Base-by-base conservation (phyloP, 176 grass and related monocot species). In the Cenchrus purpureus region DNA sequence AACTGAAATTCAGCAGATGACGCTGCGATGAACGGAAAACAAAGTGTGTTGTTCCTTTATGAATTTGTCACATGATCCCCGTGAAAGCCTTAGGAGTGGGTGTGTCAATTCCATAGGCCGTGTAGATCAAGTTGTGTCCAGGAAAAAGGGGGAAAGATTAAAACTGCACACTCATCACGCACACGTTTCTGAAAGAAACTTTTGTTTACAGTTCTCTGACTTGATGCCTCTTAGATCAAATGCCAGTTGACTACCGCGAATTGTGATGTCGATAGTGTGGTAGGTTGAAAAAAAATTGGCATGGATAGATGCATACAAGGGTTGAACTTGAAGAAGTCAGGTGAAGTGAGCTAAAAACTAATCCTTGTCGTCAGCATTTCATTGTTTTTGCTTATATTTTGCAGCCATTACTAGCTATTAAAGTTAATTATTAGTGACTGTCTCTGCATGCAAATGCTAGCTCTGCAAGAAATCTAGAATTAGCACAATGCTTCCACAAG, bases 71-170 rank as follows among this genome's bases (percentile, higher is more conserved):
- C 53, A 79, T 74, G 80, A 79, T 87, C 44, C 68, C 16, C 80
- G 54, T 79, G 80, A 75, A 87, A 79, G 11, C 42, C 8, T 79
- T 16, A 74, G 84, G 73, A 13, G 88, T 77, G 87, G 88, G 79
- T 62, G 17, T 50, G 89, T 87, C 88, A 83, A 90, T 90, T 87
- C 67, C 65, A 29, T 4, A n/a, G 50, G 11, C 50, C 66, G 29
- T 77, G 65, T 42, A 17, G 71, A 86, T 86, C 11, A 55, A 73
- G 42, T 69, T 85, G 52, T 58, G 71, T 46, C 40, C 66, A 67
- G 60, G 67, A 46, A 71, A 82, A 83, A 19, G 11, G 14, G 4
- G 28, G 25, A 11, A 49, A 71, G 73, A 54, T 74, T 16, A 68
- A 34, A 67, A 48, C 78, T 75, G n/a, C 31, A 74, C 51, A 49